Percentiles rank a stretch among this genome's conserved stretches.
phyloP scores from a whole-genome alignment of 257 asterid genomes.

The Fraxinus excelsior region DNA sequence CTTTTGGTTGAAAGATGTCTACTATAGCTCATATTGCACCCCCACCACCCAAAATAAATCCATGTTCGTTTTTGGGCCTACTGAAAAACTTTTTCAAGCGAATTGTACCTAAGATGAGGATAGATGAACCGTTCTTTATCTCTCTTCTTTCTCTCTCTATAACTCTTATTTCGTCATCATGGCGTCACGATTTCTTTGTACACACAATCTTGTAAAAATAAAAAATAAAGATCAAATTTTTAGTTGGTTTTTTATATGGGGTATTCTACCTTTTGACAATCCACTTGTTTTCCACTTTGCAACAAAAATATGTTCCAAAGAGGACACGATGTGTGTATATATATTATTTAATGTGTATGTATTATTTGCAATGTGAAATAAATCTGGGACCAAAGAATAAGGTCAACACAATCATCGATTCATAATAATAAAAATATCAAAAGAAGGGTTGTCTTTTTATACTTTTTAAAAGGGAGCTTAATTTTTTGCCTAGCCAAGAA shows the following conservation, averaged over 20 bases:
- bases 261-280: slow-evolving; percentile 18
- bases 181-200: slow-evolving; percentile 37
- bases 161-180: not conserved
- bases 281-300: slow-evolving; percentile 44
- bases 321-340: slow-evolving; percentile 3
- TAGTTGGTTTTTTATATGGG: not conserved
- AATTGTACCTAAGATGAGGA: slow-evolving; percentile 10
- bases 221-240: not conserved
- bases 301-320: slow-evolving; percentile 2
- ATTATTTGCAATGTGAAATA: not conserved
- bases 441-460: slow-evolving; percentile 51
- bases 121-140: slow-evolving; percentile 10
- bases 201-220: slow-evolving; percentile 24
- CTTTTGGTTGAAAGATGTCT: not conserved
- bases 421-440: slow-evolving; percentile 44
- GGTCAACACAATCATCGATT: slow-evolving; percentile 68
- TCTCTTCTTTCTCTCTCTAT: not conserved
- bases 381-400: slow-evolving; percentile 33
- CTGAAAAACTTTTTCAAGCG: slow-evolving; percentile 8
- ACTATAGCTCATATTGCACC: not conserved
- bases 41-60: not conserved
- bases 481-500: slow-evolving; percentile 20
- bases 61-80: not conserved
- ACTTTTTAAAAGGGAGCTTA: slow-evolving; percentile 49
- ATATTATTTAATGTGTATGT: slow-evolving; percentile 5